Conservation (phyloP, 2,329 filamentous ascomycete species). For the Cercospora zeina region DNA sequence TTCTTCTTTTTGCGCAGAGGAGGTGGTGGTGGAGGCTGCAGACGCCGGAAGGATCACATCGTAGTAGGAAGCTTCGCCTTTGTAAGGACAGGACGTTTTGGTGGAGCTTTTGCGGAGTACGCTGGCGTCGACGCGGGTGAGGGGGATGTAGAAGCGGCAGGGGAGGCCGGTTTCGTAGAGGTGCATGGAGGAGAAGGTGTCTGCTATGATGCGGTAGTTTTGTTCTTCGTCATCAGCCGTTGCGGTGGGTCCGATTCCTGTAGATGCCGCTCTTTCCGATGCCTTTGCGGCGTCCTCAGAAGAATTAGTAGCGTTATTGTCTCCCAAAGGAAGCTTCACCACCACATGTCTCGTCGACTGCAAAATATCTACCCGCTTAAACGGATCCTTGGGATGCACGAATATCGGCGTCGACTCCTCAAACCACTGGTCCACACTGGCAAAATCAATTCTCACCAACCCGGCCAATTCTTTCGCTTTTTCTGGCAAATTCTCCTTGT, state of each 20-base stretch:
- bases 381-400: slow-evolving; percentile 67
- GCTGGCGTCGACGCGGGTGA: slow-evolving; percentile 52
- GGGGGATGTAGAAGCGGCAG: slow-evolving; percentile 60
- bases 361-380: slow-evolving; percentile 64
- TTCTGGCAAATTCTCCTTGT: slow-evolving; percentile 18
- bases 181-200: slow-evolving; percentile 51
- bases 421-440: slow-evolving; percentile 48
- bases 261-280: not conserved
- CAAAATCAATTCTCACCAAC: slow-evolving; percentile 36
- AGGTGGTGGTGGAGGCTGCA: not conserved
- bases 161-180: slow-evolving; percentile 63
- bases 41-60: slow-evolving; percentile 43
- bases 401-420: slow-evolving; percentile 62
- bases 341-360: slow-evolving; percentile 56
- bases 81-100: slow-evolving; percentile 65
- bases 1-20: too few species aligned
- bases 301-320: not conserved
- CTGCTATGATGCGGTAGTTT: slow-evolving; percentile 44
- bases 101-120: slow-evolving; percentile 54
- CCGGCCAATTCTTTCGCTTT: slow-evolving; percentile 22
- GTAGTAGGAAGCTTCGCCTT: slow-evolving; percentile 66
- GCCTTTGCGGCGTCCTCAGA: too few species aligned
- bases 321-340: slow-evolving; percentile 51
- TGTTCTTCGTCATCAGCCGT: not conserved
- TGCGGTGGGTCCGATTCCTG: not conserved